Evolutionary conservation across 495 filamentous ascomycete species (phyloP).

Genomic region (Neurospora sp.): DNA sequence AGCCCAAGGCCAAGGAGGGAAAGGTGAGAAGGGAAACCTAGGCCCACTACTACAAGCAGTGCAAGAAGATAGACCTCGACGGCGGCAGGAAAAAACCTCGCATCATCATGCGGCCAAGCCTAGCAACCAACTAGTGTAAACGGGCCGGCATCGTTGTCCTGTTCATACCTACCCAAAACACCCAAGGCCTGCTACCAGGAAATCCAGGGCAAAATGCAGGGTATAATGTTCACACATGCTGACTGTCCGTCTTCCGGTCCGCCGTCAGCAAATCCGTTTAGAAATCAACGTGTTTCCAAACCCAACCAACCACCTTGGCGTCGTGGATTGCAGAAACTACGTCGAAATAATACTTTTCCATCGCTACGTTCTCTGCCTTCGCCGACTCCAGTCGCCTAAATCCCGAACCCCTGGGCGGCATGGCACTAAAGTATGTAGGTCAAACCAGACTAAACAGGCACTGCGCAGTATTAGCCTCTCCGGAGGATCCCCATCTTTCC

Average conservation of each 20-base stretch:
- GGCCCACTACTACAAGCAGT: neutral
- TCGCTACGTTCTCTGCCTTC: neutral
- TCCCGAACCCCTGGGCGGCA: neutral
- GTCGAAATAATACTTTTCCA: neutral
- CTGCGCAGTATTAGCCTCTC: neutral
- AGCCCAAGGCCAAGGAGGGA: neutral
- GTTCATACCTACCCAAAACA: neutral
- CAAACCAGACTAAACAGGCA: neutral
- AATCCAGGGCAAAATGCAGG: neutral
- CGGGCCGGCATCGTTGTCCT: neutral
- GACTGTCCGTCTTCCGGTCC: neutral
- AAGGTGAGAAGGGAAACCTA: neutral
- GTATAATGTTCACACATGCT: neutral
- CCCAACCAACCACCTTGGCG: neutral
- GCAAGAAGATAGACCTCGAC: neutral
- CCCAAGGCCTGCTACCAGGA: neutral
- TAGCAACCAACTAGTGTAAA: neutral
- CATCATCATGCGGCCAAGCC: neutral
- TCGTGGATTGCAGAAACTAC: neutral
- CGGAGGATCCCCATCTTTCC: neutral
- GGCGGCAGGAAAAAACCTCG: neutral
- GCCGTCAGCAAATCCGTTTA: neutral
- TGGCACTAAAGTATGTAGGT: neutral
- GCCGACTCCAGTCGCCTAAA: neutral
- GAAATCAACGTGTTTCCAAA: neutral